These are phyloP conservation scores for Alternaria rosae DNA, from an alignment of 2,329 filamentous ascomycete genomes.

Conservation along the genomic window DNA sequence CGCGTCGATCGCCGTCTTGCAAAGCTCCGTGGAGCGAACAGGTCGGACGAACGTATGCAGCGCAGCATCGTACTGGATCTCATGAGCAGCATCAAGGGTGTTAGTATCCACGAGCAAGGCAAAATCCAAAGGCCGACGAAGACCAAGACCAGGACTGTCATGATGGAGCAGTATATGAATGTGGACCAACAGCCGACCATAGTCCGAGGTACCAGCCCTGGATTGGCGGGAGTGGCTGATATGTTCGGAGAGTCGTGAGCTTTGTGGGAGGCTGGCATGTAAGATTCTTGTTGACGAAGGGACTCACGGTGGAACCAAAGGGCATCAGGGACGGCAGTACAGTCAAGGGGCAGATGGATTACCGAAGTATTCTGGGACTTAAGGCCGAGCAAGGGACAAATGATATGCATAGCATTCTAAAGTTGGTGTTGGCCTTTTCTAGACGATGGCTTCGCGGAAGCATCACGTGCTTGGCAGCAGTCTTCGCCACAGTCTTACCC, in stretches of 20 bases:
- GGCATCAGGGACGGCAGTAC: neutral
- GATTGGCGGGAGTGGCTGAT: conserved; percentile 54
- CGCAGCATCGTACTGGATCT: conserved; percentile 83
- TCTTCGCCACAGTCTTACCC: neutral
- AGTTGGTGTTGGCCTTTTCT: neutral
- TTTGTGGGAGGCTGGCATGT: neutral
- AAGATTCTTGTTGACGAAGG: neutral
- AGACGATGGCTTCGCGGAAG: neutral
- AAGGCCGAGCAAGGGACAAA: neutral
- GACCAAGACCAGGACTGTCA: conserved; percentile 41
- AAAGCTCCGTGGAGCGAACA: conserved; percentile 49
- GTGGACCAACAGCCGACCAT: conserved; percentile 50
- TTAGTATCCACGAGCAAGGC: conserved; percentile 92
- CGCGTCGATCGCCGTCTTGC: conserved; percentile 67
- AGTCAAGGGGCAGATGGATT: neutral
- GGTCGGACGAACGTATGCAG: conserved; percentile 74
- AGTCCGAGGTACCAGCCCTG: conserved; percentile 50
- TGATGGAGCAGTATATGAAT: conserved; percentile 53
- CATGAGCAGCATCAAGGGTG: conserved; percentile 83
- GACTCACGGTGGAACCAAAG: neutral
- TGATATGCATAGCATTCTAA: neutral
- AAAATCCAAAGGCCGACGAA: conserved; percentile 65
- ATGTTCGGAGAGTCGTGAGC: conserved; percentile 49
- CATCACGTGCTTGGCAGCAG: neutral
- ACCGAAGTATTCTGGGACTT: neutral